Conservation (phyloP, 164 flowering plant species). For the Kingdonia uniflora region DNA sequence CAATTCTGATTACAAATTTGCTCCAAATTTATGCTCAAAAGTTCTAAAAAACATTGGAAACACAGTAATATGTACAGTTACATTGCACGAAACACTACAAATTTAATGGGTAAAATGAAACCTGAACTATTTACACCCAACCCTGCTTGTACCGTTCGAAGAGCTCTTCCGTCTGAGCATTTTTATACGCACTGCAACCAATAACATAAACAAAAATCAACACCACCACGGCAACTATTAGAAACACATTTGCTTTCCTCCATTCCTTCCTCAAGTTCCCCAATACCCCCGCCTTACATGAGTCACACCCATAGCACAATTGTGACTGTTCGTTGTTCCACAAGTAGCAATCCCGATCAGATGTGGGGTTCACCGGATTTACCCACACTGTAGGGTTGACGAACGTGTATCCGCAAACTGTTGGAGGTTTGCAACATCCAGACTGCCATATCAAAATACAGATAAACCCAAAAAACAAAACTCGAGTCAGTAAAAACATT, state of each 20-base stretch:
- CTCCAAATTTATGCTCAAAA: no score
- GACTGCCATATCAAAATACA: constrained; percentile 38
- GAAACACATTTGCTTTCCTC: constrained; percentile 69
- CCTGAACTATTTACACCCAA: constrained; percentile 23
- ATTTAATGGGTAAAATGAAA: no score
- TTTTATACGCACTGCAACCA: constrained; percentile 84
- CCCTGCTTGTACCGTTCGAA: constrained; percentile 66
- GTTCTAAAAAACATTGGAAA: no score
- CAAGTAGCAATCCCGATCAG: constrained; percentile 56
- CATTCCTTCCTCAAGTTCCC: constrained; percentile 81
- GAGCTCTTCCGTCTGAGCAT: constrained; percentile 77
- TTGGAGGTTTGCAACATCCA: constrained; percentile 97
- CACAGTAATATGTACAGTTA: no score
- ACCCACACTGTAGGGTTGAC: constrained; percentile 83
- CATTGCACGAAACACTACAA: no score
- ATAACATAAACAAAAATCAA: constrained; percentile 72
- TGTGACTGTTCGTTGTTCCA: constrained; percentile 81
- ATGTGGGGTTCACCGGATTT: constrained; percentile 47
- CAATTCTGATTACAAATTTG: no score
- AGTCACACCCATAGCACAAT: constrained; percentile 69
- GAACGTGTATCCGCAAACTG: constrained; percentile 58
- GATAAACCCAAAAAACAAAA: not conserved
- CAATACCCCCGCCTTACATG: constrained; percentile 81
- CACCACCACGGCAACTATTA: constrained; percentile 55
- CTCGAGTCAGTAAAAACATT: not conserved